Base-by-base conservation (phyloP, 2,329 filamentous ascomycete species). In the Curvularia spicifera region DNA sequence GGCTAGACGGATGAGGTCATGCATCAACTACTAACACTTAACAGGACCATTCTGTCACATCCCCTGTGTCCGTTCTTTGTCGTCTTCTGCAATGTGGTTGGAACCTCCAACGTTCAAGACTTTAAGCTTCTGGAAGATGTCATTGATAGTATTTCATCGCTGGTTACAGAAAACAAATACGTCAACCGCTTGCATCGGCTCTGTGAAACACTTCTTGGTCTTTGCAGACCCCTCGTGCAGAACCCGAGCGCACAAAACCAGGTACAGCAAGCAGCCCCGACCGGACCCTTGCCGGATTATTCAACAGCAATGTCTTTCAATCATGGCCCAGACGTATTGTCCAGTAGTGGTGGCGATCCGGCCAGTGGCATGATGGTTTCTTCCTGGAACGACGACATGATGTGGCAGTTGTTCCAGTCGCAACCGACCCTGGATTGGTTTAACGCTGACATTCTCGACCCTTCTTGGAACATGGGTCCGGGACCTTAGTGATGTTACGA, bases 21-120 rank as follows among this genome's bases (percentile, higher is more conserved):
- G 7, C 3, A 24, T 18, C 6, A 2, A 5, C 35, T 29, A 49
- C 63, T 72, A 42, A 72, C 9, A 8, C 5, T 0, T 8, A 0
- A 13, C 13, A 75, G 73, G 73, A 73, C 69, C 1, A 69, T 74
- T 45, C 68, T 75, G 10, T 75, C 72, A 9, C 74, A 74, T 40
- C 71, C 73, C 5, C 59, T 76, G 2, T 71, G 67, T 31, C 72
- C 73, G 1, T 76, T 74, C 61, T 76, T 73, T 51, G 72, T 75
- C 13, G 66, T 76, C 26, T 76, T 76, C 52, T 76, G 73, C 61
- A 75, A 76, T 42, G 71, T 76, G 1, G 72, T 75, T n/a, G 72
- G 71, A 13, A 75, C 73, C 1, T 74, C 71, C 12, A 66, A 74
- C 44, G 57, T 53, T 5, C 53, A 44, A 26, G 72, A 76, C 44